phyloP scores from a whole-genome alignment of 805 yeast species.

The Wickerhamomyces hampshirensis region DNA sequence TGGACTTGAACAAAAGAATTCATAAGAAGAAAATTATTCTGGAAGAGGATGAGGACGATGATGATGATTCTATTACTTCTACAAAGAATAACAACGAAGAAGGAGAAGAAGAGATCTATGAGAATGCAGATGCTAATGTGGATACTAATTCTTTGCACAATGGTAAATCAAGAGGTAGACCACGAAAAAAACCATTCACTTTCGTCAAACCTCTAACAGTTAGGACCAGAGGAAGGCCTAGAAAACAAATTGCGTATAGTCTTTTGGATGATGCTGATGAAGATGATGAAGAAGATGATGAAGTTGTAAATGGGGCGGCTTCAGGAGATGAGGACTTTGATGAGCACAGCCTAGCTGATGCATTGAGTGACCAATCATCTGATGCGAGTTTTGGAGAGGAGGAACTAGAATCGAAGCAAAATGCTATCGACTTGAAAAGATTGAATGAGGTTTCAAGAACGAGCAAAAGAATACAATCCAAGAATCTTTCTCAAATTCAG shows the following conservation, averaged over 20 bases:
- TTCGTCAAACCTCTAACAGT: not conserved
- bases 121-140: slow-evolving; percentile 1
- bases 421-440: slow-evolving; percentile 19
- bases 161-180: not conserved
- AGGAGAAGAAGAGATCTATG: slow-evolving; percentile 9
- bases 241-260: too few relatives aligned
- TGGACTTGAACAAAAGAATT: slow-evolving; percentile 21
- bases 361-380: slow-evolving; percentile 8
- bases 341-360: slow-evolving; percentile 12
- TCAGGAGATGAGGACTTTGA: slow-evolving; percentile 21
- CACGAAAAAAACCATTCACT: slow-evolving; percentile 1
- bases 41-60: slow-evolving; percentile 23
- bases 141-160: not conserved
- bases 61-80: too few relatives aligned
- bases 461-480: slow-evolving; percentile 19
- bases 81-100: too few relatives aligned
- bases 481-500: slow-evolving; percentile 20
- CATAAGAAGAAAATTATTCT: slow-evolving; percentile 22
- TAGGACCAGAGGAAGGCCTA: not conserved
- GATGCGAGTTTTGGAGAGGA: slow-evolving; percentile 19
- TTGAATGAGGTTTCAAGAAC: slow-evolving; percentile 10
- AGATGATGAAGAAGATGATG: slow-evolving; percentile 14
- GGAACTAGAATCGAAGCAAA: slow-evolving; percentile 9
- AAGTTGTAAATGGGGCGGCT: slow-evolving; percentile 17
- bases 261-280: slow-evolving; percentile 7